Base-by-base conservation (phyloP, 176 grass and related monocot genomes). In the Avena insularis region DNA sequence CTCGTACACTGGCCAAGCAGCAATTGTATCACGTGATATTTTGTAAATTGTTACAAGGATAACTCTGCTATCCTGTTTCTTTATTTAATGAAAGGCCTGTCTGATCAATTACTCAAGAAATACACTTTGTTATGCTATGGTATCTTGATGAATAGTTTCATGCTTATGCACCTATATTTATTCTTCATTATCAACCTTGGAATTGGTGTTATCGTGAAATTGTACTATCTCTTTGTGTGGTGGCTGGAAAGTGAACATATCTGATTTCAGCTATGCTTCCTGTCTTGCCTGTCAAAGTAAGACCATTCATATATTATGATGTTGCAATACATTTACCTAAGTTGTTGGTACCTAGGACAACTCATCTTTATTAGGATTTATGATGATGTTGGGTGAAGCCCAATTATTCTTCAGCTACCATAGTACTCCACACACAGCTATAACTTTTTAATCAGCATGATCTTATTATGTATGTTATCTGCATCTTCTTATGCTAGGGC, bases 31-130 rank as follows among this genome's bases (percentile, higher is more conserved):
- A 85, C 2, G 0, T 12, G 45, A 59, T 43, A 19, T 63, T 64
- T 80, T 71, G 45, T 71, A 82, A 77, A 81, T n/a, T 82, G n/a
- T 85, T 9, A 50, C 71, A 82, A 85, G 70, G 71, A 54, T 71
- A 85, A 38, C 86, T 63, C 43, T 57, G 71, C 71, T 82, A 53
- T 78, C 17, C 71, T 86, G 61, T 40, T 82, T 57, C 77, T 71
- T 19, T 77, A 66, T 79, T 63, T 63, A 2, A 90, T 35, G 36
- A 36, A 29, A 74, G 25, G 67, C 40, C 43, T 67, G 25, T 46
- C 40, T 57, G 59, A 78, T 75, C 58, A 31, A 82, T 50, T 46
- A 50, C 11, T 50, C 20, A 16, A 36, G 50, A 48, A 85, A 63
- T 48, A 20, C 53, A 84, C n/a, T 78, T 71, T 88, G 47, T 19